Evolutionary conservation across 1,139 yeast species (phyloP).

Genomic region (Candida mesenterica): DNA sequence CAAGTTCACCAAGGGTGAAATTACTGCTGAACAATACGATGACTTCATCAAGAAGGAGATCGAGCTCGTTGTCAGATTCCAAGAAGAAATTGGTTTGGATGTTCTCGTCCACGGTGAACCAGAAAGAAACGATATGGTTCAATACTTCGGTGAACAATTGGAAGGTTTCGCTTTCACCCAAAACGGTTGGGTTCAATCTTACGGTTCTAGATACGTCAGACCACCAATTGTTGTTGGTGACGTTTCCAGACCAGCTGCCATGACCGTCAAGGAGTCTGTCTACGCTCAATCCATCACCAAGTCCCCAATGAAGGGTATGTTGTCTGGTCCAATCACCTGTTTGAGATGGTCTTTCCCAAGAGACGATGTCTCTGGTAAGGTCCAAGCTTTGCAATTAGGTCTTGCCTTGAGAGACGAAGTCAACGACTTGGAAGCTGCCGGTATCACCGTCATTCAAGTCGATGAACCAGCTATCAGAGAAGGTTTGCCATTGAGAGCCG

Average conservation of each 20-base stretch:
- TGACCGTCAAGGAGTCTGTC: slow-evolving; percentile 98
- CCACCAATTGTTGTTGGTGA: slow-evolving; percentile 99
- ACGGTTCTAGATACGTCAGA: slow-evolving; percentile 99
- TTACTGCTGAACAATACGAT: slow-evolving; percentile 93
- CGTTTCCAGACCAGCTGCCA: slow-evolving; percentile 96
- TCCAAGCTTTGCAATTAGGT: slow-evolving; percentile 96
- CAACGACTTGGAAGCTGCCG: slow-evolving; percentile 95
- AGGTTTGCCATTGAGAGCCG: slow-evolving; percentile 99
- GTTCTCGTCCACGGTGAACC: slow-evolving; percentile 99
- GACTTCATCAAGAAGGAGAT: slow-evolving; percentile 95
- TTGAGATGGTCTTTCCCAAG: slow-evolving; percentile 99
- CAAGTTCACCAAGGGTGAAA: slow-evolving; percentile 95
- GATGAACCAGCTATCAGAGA: slow-evolving; percentile 99
- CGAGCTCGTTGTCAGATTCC: slow-evolving; percentile 94
- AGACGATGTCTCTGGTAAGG: slow-evolving; percentile 92
- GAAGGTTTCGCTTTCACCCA: slow-evolving; percentile 97
- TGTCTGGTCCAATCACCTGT: slow-evolving; percentile 99
- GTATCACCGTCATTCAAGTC: slow-evolving; percentile 96
- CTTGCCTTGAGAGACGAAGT: slow-evolving; percentile 98
- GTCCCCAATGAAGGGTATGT: slow-evolving; percentile 99
- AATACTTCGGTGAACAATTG: slow-evolving; percentile 98
- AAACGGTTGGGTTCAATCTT: slow-evolving; percentile 99
- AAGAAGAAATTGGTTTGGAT: slow-evolving; percentile 97
- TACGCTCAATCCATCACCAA: slow-evolving; percentile 96
- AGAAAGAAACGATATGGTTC: slow-evolving; percentile 99